A percentile compares a stretch with the other conserved stretches of the same genome.
Conservation (phyloP, 345 rosid species). For the Eucalyptus erythrocorys region DNA sequence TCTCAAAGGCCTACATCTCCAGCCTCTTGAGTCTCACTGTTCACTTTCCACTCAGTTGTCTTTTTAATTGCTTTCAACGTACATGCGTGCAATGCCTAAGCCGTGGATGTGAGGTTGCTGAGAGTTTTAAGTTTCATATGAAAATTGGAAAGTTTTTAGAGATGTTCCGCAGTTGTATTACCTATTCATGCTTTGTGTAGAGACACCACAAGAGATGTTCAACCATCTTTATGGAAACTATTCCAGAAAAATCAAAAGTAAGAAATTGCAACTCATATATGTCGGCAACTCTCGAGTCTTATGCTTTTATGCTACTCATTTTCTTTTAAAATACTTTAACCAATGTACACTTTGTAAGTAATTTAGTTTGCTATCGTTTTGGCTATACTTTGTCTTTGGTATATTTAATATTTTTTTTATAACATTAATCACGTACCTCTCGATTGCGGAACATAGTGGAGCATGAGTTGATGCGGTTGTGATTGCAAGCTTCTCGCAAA, state of each 20-base stretch:
- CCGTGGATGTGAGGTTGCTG: no score
- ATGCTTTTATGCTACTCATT: background rate
- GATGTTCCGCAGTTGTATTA: no score
- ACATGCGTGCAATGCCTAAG: no score
- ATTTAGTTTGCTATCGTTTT: background rate
- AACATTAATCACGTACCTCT: background rate
- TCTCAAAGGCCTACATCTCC: no score
- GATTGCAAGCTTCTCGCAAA: background rate
- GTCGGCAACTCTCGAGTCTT: background rate
- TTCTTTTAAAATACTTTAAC: background rate
- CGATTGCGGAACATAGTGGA: background rate
- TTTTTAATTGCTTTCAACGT: no score
- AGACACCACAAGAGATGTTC: background rate
- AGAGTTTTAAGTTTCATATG: no score
- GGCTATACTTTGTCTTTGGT: background rate
- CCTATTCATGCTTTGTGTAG: fast-evolving
- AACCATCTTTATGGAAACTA: background rate
- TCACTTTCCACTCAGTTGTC: no score
- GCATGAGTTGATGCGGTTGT: fast-evolving
- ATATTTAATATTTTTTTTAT: background rate
- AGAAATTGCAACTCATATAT: background rate
- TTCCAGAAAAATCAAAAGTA: background rate
- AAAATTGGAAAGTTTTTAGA: no score
- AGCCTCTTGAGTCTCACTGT: fast-evolving
- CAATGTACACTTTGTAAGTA: background rate